Base-by-base conservation (phyloP, 2,329 filamentous ascomycete genomes). In the Apiospora saccharicola region DNA sequence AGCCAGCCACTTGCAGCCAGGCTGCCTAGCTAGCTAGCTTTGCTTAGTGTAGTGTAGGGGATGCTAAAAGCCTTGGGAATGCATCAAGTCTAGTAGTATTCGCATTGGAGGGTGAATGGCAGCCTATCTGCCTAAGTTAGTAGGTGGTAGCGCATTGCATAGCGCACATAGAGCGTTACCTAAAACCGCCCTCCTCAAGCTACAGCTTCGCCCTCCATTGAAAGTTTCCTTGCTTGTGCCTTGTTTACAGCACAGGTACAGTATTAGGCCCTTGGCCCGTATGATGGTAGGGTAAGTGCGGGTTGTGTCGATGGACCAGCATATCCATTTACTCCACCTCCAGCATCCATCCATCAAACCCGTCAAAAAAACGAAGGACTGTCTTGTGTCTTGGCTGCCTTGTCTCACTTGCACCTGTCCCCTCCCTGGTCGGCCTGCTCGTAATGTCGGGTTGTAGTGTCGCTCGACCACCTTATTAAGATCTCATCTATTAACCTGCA, bases 341-440 rank as follows among this genome's bases (percentile, higher is more conserved):
- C 19, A 10, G 53, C 53, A 61, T 64, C 57, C 34, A 41, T 64
- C 57, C 34, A 64, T 41, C 57, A 41, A 64, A 64, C 57, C 57
- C 34, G 19, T 64, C 57, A n/a, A 64, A 64, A 64, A 64, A 64
- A n/a, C 4, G 8, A n/a, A n/a, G 22, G 8, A n/a, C 57, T 41
- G 30, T 64, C 57, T 24, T 61, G 16, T 41, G 44, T 47, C 44
- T 47, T 47, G 44, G 19, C 57, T 41, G 34, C 34, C 57, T 34
- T 64, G 57, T 64, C 57, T 64, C 57, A 64, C 34, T 64, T 37
- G 22, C 57, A 13, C 8, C 37, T 19, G 53, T 37, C 53, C 57
- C 57, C 53, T 34, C 30, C 4, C 6, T 22, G 34, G 51, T 4
- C 34, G 53, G 10, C 19, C 8, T 10, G 16, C 53, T 24, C 24